Percentiles rank a stretch among this genome's conserved stretches.
phyloP scores from a whole-genome alignment of 2,329 filamentous ascomycete genomes.

The Fusarium acutatum region DNA sequence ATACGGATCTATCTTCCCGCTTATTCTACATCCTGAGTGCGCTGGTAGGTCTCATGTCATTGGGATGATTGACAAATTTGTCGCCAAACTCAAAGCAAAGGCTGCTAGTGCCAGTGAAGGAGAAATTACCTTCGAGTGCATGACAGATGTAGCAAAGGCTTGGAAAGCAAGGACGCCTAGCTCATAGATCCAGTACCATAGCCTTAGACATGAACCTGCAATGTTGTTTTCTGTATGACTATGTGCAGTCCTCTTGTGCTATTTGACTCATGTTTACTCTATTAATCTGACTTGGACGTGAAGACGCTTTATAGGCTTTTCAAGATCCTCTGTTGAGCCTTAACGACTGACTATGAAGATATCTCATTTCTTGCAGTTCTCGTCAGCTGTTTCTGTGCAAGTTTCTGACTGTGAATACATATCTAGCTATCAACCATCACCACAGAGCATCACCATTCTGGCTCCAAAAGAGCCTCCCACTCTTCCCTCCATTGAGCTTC shows the following conservation, averaged over 20 bases:
- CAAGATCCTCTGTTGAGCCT: no score
- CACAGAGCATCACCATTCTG: background rate
- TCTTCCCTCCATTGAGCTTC: accelerated
- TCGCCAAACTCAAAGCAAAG: background rate
- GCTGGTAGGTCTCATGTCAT: background rate
- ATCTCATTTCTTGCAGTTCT: accelerated
- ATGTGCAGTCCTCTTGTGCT: accelerated
- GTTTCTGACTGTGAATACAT: accelerated
- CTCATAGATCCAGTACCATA: accelerated
- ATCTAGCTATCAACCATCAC: no score
- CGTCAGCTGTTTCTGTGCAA: accelerated
- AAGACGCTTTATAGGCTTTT: accelerated
- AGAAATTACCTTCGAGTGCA: background rate
- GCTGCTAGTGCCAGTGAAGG: background rate
- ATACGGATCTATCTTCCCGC: background rate
- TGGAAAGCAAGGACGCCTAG: background rate
- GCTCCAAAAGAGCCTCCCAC: background rate
- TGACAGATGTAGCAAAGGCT: background rate
- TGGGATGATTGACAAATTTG: background rate
- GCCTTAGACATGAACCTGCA: accelerated
- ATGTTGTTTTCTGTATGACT: accelerated
- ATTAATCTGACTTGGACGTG: no score
- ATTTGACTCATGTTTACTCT: accelerated
- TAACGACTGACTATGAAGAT: accelerated
- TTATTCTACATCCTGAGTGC: background rate